Base-by-base conservation (phyloP, 2,329 filamentous ascomycete genomes). In the Hymenoscyphus salicellus region DNA sequence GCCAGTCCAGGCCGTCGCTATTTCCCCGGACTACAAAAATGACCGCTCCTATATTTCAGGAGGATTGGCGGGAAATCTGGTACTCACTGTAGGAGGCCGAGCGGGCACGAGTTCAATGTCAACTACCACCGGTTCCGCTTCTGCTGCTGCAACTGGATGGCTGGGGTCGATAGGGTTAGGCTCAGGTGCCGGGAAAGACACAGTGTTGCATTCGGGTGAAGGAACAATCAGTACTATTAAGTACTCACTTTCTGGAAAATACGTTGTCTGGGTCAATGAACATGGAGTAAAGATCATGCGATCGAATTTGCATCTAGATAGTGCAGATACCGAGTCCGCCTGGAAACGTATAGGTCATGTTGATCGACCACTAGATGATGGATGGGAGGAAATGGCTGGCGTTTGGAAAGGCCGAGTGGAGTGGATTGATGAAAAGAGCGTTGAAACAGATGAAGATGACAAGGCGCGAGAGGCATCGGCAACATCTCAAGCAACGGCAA, bases 221-320 rank as follows among this genome's bases (percentile, higher is more conserved):
- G 95, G 95, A 3, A 86, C 88, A 1, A 95, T 99, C 68, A 94
- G 87, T 75, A 90, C 89, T 3, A 95, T 99, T 74, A 94, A 96
- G 76, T 99, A 94, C 93, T 98, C 94, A 0, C 76, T 94, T 49
- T 94, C 92, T 0, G 94, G 95, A 0, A 95, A 90, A 78, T 98
- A 93, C 73, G 90, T 97, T 0, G 91, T 89, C 0, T 99, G 95
- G 95, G 84, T 96, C 49, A 99, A 98, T 73, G 95, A 99, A 77
- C 90, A 96, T 73, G 95, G 95, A 3, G 96, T 98, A 75, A 97
- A 97, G 76, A 95, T 99, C 66, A 98, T 98, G 93, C 87, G 95
- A 43, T 92, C 92, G 4, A 92, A 95, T 75, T 75, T 96, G 23
- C 87, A 93, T 70, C 82, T 97, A 5, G 92, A 96, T 5, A 87